Conservation (phyloP, 208 protist species). For the Trypanosoma theileri region DNA sequence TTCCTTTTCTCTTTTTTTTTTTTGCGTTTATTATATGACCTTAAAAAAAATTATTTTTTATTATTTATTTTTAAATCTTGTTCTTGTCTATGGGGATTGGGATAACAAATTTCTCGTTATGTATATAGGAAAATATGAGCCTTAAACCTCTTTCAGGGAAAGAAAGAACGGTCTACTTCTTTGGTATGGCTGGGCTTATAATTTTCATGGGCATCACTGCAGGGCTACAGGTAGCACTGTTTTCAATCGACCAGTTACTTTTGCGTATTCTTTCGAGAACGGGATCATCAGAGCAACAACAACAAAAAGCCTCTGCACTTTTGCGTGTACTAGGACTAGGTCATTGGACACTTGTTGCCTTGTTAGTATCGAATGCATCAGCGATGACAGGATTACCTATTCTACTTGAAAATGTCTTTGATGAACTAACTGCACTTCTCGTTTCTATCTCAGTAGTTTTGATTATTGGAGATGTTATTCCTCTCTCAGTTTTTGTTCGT, state of each 20-base stretch:
- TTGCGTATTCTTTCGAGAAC: slow-evolving; percentile 58
- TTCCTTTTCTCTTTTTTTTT: slow-evolving; percentile 3
- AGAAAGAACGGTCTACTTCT: slow-evolving; percentile 31
- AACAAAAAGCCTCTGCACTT: slow-evolving; percentile 36
- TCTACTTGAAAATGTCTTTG: slow-evolving; percentile 70
- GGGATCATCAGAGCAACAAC: slow-evolving; percentile 45
- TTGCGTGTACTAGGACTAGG: slow-evolving; percentile 44
- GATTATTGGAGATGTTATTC: slow-evolving; percentile 91
- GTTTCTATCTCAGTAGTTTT: slow-evolving; percentile 84
- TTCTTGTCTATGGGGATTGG: not conserved
- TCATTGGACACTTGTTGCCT: slow-evolving; percentile 85
- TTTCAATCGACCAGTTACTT: slow-evolving; percentile 70
- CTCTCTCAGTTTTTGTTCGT: slow-evolving; percentile 88
- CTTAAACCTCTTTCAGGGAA: slow-evolving; percentile 17
- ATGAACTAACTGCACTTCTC: slow-evolving; percentile 66
- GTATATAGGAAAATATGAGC: not conserved
- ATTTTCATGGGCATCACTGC: slow-evolving; percentile 47
- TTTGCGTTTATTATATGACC: slow-evolving; percentile 5
- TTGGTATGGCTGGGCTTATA: slow-evolving; percentile 40
- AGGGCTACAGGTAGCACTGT: slow-evolving; percentile 66
- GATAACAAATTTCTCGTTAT: not conserved
- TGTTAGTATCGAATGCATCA: slow-evolving; percentile 77
- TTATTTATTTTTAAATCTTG: not conserved
- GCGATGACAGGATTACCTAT: slow-evolving; percentile 82
- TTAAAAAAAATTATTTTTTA: not conserved